Conservation (phyloP, 257 asterid genomes). For the Petunia secreta region DNA sequence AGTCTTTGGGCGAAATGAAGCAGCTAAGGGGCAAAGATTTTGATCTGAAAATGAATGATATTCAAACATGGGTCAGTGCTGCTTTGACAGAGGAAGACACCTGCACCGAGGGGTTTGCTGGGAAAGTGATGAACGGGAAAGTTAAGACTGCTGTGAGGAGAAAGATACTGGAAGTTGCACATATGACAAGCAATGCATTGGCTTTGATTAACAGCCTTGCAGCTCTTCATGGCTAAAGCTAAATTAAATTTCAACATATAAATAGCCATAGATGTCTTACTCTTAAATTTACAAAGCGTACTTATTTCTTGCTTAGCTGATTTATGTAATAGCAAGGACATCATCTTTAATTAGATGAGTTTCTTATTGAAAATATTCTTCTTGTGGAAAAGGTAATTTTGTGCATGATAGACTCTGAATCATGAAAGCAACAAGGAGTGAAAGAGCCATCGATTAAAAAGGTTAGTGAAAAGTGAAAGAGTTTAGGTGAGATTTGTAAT, state of each 20-base stretch:
- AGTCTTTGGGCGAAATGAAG: constrained; percentile 55
- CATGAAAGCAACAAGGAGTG: too few relatives aligned
- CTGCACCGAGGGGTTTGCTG: constrained; percentile 68
- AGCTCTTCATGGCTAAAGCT: constrained; percentile 38
- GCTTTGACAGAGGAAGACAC: constrained; percentile 81
- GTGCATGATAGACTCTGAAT: too few relatives aligned
- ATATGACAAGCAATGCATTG: constrained; percentile 73
- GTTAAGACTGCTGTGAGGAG: constrained; percentile 45
- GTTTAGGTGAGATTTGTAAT: too few relatives aligned
- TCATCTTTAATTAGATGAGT: too few relatives aligned
- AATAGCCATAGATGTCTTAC: too few relatives aligned
- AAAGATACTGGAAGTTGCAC: constrained; percentile 51
- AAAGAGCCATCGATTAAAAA: too few relatives aligned
- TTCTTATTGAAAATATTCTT: too few relatives aligned
- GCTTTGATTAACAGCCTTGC: constrained; percentile 60
- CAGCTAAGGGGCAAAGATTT: constrained; percentile 43
- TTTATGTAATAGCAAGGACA: too few relatives aligned
- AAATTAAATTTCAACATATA: not conserved
- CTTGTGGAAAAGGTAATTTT: too few relatives aligned
- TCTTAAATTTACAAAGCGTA: too few relatives aligned
- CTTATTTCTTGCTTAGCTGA: too few relatives aligned
- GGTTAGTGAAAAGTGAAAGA: too few relatives aligned
- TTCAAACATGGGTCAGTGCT: constrained; percentile 86
- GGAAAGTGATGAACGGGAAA: constrained; percentile 46
- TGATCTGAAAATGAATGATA: constrained; percentile 44